These are phyloP conservation scores for Lasiodiplodia theobromae DNA, from an alignment of 2,329 filamentous ascomycete genomes.

Conservation along the genomic window DNA sequence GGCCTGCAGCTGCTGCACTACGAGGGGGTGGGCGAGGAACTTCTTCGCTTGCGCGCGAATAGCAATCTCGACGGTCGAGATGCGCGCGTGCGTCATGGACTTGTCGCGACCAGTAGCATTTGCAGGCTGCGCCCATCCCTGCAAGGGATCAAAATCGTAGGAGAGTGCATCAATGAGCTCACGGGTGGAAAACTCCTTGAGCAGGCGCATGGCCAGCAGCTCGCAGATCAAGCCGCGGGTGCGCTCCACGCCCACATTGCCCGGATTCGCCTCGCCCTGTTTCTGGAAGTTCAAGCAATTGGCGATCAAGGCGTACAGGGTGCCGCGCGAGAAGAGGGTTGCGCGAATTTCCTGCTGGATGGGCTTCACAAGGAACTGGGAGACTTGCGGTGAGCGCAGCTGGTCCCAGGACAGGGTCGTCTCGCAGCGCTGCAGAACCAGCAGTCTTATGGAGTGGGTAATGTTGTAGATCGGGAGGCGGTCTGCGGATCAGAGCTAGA, in stretches of 20 bases:
- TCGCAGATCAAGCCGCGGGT: conserved; percentile 91
- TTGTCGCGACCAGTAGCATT: conserved; percentile 34
- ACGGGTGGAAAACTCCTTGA: conserved; percentile 87
- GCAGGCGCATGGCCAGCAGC: conserved; percentile 83
- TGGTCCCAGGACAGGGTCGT: conserved; percentile 95
- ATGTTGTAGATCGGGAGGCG: conserved; percentile 87
- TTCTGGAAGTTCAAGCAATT: conserved; percentile 94
- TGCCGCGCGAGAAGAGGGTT: conserved; percentile 84
- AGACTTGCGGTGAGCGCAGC: conserved; percentile 91
- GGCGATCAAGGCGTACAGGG: conserved; percentile 87
- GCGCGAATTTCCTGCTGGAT: conserved; percentile 88
- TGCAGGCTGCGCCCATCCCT: conserved; percentile 70
- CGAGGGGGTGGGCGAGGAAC: conserved; percentile 88
- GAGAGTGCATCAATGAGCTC: conserved; percentile 94
- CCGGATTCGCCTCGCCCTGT: conserved; percentile 81
- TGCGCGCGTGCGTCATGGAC: conserved; percentile 62
- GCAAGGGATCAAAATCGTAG: conserved; percentile 93
- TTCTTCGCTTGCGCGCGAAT: conserved; percentile 92
- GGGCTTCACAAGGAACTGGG: conserved; percentile 93
- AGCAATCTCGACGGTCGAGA: conserved; percentile 90
- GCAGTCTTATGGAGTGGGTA: conserved; percentile 85
- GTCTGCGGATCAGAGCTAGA: conserved; percentile 61
- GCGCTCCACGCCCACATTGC: conserved; percentile 81
- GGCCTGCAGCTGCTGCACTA: conserved; percentile 93
- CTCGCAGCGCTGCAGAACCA: conserved; percentile 85